Percentiles rank a stretch among this genome's conserved stretches.
Conservation (phyloP, 2,329 filamentous ascomycete genomes). For the Endocalyx cinctus region DNA sequence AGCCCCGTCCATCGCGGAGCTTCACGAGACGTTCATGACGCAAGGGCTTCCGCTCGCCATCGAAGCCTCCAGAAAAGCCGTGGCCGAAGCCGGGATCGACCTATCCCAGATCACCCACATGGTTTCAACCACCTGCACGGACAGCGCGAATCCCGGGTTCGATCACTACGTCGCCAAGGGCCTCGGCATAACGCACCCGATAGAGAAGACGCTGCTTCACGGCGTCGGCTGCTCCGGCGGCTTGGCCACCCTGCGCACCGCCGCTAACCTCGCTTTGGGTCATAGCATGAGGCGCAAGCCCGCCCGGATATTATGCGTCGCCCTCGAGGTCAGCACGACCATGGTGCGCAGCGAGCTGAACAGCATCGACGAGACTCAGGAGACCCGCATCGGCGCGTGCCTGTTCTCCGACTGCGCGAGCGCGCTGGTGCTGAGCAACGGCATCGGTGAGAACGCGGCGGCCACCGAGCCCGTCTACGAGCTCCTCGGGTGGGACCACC, state of each 20-base stretch:
- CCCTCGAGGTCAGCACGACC: constrained; percentile 58
- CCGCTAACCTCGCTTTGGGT: constrained; percentile 62
- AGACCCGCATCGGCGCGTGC: constrained; percentile 60
- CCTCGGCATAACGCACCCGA: constrained; percentile 51
- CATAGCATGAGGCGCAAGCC: constrained; percentile 53
- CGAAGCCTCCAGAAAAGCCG: constrained; percentile 49
- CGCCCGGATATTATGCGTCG: constrained; percentile 61
- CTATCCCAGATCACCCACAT: constrained; percentile 58
- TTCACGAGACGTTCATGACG: constrained; percentile 51
- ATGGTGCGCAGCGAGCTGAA: constrained; percentile 62
- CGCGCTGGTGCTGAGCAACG: constrained; percentile 60
- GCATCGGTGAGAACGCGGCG: constrained; percentile 42
- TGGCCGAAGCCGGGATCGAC: constrained; percentile 49
- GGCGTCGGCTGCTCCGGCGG: constrained; percentile 64
- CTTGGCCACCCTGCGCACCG: constrained; percentile 56
- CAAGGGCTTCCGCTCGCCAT: constrained; percentile 56
- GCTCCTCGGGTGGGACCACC: constrained; percentile 62
- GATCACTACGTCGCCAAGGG: constrained; percentile 60
- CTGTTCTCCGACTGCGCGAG: constrained; percentile 70
- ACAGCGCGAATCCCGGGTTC: constrained; percentile 65
- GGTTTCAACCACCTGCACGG: constrained; percentile 64
- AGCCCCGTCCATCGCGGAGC: constrained; percentile 50
- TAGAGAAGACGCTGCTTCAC: constrained; percentile 62
- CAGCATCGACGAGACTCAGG: constrained; percentile 52
- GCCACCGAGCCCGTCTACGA: constrained; percentile 53